These are phyloP conservation scores for Sordaria brevicollis DNA, from an alignment of 495 filamentous ascomycete species.

Conservation along the genomic window DNA sequence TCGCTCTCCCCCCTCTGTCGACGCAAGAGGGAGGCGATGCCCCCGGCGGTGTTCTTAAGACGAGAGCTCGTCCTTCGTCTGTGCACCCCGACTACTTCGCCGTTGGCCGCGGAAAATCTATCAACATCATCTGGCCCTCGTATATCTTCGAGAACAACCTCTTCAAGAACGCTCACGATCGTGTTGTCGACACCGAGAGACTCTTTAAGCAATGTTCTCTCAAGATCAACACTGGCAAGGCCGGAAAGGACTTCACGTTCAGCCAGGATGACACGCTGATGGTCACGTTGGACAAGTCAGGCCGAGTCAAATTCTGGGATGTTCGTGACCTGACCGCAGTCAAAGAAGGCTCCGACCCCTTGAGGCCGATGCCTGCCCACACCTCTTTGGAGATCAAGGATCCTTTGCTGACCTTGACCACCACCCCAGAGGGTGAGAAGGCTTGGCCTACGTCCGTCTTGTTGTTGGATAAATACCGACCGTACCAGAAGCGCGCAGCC, in stretches of 20 bases:
- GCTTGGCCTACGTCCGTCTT: constrained; percentile 93
- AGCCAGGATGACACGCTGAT: constrained; percentile 91
- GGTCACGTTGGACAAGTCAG: constrained; percentile 92
- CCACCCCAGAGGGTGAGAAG: constrained; percentile 70
- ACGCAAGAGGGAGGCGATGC: constrained; percentile 60
- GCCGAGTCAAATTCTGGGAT: constrained; percentile 94
- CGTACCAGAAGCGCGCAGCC: constrained; percentile 76
- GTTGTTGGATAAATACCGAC: constrained; percentile 88
- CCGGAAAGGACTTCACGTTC: constrained; percentile 95
- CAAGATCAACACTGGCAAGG: constrained; percentile 93
- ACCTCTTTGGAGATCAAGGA: constrained; percentile 61
- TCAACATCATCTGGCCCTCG: constrained; percentile 78
- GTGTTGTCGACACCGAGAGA: constrained; percentile 70
- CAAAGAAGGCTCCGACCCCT: constrained; percentile 42
- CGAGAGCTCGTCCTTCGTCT: constrained; percentile 78
- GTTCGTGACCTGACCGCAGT: constrained; percentile 61
- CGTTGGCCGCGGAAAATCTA: constrained; percentile 88
- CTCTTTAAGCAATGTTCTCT: constrained; percentile 77
- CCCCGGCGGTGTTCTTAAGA: constrained; percentile 87
- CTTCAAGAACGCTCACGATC: constrained; percentile 59
- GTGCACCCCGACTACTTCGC: constrained; percentile 88
- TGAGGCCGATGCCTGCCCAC: constrained; percentile 39
- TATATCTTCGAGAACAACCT: constrained; percentile 61
- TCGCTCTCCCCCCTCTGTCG: constrained; percentile 73
- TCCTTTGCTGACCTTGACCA: constrained; percentile 67